Base-by-base conservation (phyloP, 1,139 yeast species). In the Pneumocystis sp. region DNA sequence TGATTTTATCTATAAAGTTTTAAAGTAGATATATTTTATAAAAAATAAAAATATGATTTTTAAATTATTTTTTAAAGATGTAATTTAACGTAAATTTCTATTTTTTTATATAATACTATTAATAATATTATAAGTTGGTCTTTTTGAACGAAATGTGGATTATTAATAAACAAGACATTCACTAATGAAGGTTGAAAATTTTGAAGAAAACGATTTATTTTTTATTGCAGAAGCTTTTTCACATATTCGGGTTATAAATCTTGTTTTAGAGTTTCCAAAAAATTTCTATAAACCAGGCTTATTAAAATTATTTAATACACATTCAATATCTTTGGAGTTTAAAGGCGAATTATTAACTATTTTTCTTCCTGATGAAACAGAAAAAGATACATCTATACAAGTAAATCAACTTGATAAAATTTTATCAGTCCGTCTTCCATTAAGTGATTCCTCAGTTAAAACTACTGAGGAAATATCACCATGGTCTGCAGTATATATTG, bases 331-430 rank as follows among this genome's bases (percentile, higher is more conserved):
- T 25, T 25, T 50, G 25, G 31, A 50, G 21, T 25, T 15, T 15
- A 50, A 50, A 5, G n/a, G 17, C 1, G 21, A 12, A 12, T 50
- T 29, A 25, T 1, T 12, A 25, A 50, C 12, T 25, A 50, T 50
- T 50, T 50, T 50, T 50, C 57, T 50, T 50, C 57, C 57, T 50
- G 57, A 25, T 50, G 57, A 50, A 50, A 50, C n/a, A n/a, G 34
- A 50, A 25, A 50, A 50, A 50, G 57, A 50, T 50, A 17, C 31
- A 8, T 50, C 34, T 25, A 50, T 50, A 50, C 57, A 8, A 50
- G n/a, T 50, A 50, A 15, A 50, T 50, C 57, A 50, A 10, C 57
- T 25, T 25, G 12, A 12, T 50, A 50, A 25, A 25, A 17, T n/a
- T 21, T 50, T 50, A 25, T 50, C 57, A 50, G 25, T 50, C n/a